A percentile compares a stretch with the other conserved stretches of the same genome.
Evolutionary conservation across 2,329 filamentous ascomycete species (phyloP).

Genomic region (Trichoderma sp.): DNA sequence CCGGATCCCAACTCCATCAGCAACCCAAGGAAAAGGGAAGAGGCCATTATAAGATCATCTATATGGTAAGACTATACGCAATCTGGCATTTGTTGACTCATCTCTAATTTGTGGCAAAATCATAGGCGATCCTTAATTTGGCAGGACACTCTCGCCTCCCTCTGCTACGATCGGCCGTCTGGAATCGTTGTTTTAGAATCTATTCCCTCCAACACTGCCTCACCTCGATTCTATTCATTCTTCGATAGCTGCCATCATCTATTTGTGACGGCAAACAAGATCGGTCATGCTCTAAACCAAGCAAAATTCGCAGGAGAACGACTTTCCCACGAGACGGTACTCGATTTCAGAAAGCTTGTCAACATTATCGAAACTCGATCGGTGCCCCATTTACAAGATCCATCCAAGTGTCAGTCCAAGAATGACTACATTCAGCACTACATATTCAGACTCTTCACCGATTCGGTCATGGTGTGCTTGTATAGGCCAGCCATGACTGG

Average conservation of each 20-base stretch:
- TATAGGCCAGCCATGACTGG: not conserved
- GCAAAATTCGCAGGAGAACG: not conserved
- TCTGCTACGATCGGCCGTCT: constrained; percentile 5
- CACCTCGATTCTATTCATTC: constrained; percentile 1
- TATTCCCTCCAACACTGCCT: not conserved
- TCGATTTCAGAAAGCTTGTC: constrained; percentile 10
- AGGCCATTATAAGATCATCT: not conserved
- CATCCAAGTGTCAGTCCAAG: not conserved
- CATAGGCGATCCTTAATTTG: constrained; percentile 1
- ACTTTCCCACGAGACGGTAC: not conserved
- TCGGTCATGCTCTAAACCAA: not conserved
- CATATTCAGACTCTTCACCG: constrained; percentile 1
- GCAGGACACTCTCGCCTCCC: constrained; percentile 11
- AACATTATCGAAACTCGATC: constrained; percentile 2
- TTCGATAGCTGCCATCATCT: not conserved
- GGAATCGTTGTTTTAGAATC: constrained; percentile 13
- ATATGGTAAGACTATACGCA: not conserved
- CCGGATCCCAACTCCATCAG: not conserved
- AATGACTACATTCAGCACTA: constrained; percentile 8
- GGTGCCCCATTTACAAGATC: constrained; percentile 3
- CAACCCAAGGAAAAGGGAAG: not conserved
- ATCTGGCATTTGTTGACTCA: not conserved
- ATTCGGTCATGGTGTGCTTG: not conserved
- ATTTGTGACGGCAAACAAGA: constrained; percentile 10
- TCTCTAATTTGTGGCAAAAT: not conserved